phyloP scores from a whole-genome alignment of 2,329 filamentous ascomycete species.

The Exutisphaerella laricina region DNA sequence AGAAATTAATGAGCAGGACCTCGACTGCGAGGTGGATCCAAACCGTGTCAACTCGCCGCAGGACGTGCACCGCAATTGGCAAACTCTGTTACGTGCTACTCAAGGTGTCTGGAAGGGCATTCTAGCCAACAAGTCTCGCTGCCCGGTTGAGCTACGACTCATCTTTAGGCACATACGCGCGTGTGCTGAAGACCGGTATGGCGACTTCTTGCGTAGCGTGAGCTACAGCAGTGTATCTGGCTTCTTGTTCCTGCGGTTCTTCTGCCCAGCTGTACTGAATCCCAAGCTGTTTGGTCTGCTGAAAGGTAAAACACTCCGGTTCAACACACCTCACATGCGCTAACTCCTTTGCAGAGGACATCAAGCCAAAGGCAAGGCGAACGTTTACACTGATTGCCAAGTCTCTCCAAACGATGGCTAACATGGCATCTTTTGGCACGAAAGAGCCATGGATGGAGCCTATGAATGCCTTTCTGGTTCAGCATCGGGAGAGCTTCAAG shows the following conservation, averaged over 20 bases:
- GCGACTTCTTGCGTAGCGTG: constrained; percentile 83
- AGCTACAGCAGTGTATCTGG: constrained; percentile 92
- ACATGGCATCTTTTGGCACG: constrained; percentile 84
- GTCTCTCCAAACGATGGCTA: constrained; percentile 82
- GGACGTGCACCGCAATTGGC: constrained; percentile 80
- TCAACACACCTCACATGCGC: not conserved
- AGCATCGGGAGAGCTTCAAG: constrained; percentile 74
- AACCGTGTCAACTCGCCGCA: constrained; percentile 62
- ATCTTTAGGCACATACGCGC: constrained; percentile 88
- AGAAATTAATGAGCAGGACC: constrained; percentile 85
- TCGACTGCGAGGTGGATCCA: constrained; percentile 92
- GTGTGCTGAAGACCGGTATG: constrained; percentile 90
- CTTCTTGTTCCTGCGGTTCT: constrained; percentile 89
- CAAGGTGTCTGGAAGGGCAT: constrained; percentile 84
- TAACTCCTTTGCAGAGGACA: constrained; percentile 59
- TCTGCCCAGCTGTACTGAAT: constrained; percentile 92
- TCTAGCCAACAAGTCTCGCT: constrained; percentile 62
- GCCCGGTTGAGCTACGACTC: constrained; percentile 74
- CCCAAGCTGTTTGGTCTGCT: constrained; percentile 88
- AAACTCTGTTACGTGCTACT: constrained; percentile 66
- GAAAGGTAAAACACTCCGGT: constrained; percentile 48
- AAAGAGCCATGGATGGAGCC: constrained; percentile 99
- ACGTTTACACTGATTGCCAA: constrained; percentile 91
- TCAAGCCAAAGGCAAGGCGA: constrained; percentile 73
- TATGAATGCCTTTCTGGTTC: constrained; percentile 82